Evolutionary conservation across 2,329 filamentous ascomycete genomes (phyloP), one percentile per base, ranked within the genome.

Genomic region (Colletotrichum sp.): DNA sequence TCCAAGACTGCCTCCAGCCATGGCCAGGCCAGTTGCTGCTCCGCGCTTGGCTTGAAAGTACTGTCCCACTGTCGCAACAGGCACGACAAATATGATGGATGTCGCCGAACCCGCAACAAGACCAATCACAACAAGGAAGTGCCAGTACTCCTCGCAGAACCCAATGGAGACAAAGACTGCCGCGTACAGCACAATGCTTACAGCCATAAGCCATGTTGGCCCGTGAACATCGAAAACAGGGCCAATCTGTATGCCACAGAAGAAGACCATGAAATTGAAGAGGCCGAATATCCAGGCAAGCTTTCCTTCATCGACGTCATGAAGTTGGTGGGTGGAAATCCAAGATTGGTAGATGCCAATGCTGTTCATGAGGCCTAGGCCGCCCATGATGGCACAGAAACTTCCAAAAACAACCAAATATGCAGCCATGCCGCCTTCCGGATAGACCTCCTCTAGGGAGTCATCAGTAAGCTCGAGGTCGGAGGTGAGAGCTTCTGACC

Each of bases 271-370:
- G 81, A 94, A 94, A 49, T 91, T 87, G 79, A 93, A 94, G 70
- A 95, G 85, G 77, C 91, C 90, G 78, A 94, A 93, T 76, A 95
- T 94, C 93, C 93, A 95, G 3, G 92, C 92, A 44, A 93, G 90
- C 18, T 86, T 88, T 49, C 90, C 89, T 49, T 91, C 88, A 68
- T 84, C 88, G 79, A 93, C 90, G 24, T 87, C 83, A 24, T 85
- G 85, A 21, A 95, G 86, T 78, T 94, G 92, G 79, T 95, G 86
- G 16, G 85, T 88, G 62, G 89, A 86, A 60, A 95, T 86, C 81
- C 94, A 94, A n/a, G 90, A 87, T 82, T 94, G 90, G 83, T 93
- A 92, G 1, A 90, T 90, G 7, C 92, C 93, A 49, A 93, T 87
- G 77, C 89, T 90, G 80, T 92, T 92, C 85, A 93, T 90, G 77